Conservation (phyloP, 257 asterid genomes). For the Nicotiana attenuata region DNA sequence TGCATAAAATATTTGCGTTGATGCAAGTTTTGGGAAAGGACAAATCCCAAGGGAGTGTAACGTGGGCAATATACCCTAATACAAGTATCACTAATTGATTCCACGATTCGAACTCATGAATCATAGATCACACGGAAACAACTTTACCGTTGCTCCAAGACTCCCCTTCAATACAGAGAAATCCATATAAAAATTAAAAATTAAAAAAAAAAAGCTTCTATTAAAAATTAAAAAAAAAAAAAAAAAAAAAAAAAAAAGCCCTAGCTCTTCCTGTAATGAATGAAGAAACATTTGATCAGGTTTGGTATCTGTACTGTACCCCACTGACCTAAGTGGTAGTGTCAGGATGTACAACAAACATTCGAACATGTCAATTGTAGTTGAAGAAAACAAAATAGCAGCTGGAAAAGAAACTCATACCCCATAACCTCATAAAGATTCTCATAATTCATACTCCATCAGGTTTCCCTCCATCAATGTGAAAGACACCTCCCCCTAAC, state of each 20-base stretch:
- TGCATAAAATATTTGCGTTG: no score
- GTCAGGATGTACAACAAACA: slow-evolving; percentile 12
- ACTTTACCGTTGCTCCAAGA: no score
- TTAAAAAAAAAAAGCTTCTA: background rate
- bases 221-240: no score
- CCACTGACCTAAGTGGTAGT: slow-evolving; percentile 7
- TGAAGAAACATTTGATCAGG: slow-evolving; percentile 2
- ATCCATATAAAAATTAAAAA: no score
- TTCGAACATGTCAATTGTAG: slow-evolving; percentile 22
- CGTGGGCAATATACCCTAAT: no score
- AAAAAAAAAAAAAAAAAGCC: background rate
- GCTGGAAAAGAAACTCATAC: background rate
- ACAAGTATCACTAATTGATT: no score
- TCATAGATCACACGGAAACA: no score
- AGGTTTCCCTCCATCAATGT: slow-evolving; percentile 27
- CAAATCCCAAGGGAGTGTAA: fast-evolving
- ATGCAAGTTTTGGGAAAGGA: fast-evolving
- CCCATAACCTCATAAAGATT: slow-evolving; percentile 9
- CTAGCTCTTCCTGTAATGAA: background rate
- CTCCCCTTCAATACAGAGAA: no score
- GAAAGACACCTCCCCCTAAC: slow-evolving; percentile 18
- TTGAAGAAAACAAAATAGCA: background rate
- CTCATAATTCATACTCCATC: slow-evolving; percentile 9
- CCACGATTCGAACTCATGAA: no score
- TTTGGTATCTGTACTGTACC: background rate